Percentiles rank a stretch among this genome's conserved stretches.
phyloP scores from a whole-genome alignment of 805 yeast genomes.

The Wickerhamia fluorescens region DNA sequence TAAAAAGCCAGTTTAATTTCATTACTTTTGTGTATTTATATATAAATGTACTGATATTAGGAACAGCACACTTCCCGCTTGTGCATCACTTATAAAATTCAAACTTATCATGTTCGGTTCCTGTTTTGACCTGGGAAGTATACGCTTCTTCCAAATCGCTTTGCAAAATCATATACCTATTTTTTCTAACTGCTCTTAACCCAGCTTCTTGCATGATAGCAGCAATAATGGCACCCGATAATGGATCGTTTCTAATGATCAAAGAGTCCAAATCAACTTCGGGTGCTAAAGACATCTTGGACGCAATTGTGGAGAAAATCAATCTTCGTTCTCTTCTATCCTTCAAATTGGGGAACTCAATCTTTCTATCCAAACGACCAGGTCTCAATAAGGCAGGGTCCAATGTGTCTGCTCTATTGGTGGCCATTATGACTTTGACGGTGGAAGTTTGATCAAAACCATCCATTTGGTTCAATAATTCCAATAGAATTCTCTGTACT shows the following conservation, averaged over 20 bases:
- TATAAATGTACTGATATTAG: too few relatives aligned
- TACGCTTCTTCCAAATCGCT: slow-evolving; percentile 97
- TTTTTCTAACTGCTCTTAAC: slow-evolving; percentile 94
- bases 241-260: slow-evolving; percentile 91
- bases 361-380: slow-evolving; percentile 95
- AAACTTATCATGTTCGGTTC: slow-evolving; percentile 92
- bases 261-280: slow-evolving; percentile 94
- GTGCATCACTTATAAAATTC: slow-evolving; percentile 83
- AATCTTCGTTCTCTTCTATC: slow-evolving; percentile 98
- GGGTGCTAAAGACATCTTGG: slow-evolving; percentile 97
- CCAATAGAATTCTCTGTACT: slow-evolving; percentile 95
- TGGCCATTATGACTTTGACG: slow-evolving; percentile 98
- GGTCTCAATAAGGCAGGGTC: slow-evolving; percentile 98
- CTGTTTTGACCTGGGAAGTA: slow-evolving; percentile 92
- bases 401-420: slow-evolving; percentile 94
- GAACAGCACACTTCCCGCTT: too few relatives aligned
- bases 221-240: slow-evolving; percentile 96
- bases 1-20: too few relatives aligned
- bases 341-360: slow-evolving; percentile 92
- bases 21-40: too few relatives aligned
- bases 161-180: slow-evolving; percentile 93
- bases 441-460: slow-evolving; percentile 95
- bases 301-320: slow-evolving; percentile 90
- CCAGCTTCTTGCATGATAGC: slow-evolving; percentile 99
- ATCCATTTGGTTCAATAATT: slow-evolving; percentile 96